Evolutionary conservation across 768 basidiomycete species (phyloP).

Genomic region (Suillus subalutaceus): DNA sequence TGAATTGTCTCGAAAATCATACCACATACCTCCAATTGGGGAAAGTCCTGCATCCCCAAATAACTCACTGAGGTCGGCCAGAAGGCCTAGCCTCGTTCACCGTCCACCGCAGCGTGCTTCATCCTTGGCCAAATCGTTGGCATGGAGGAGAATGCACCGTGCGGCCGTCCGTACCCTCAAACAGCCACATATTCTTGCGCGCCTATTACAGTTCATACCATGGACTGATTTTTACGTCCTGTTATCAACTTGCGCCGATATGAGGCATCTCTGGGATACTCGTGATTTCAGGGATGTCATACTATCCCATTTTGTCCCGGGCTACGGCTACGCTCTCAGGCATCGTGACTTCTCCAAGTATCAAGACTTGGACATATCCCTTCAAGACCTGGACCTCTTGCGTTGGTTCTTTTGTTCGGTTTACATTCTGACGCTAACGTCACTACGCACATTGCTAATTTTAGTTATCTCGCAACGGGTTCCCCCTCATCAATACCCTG

Average conservation of each 20-base stretch:
- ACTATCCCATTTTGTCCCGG: conserved; percentile 57
- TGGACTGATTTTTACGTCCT: conserved; percentile 48
- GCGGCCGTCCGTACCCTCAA: conserved; percentile 30
- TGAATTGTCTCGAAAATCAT: conserved; percentile 6
- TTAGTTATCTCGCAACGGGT: conserved; percentile 67
- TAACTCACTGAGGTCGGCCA: conserved; percentile 2
- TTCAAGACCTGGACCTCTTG: conserved; percentile 65
- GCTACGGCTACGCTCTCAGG: conserved; percentile 49
- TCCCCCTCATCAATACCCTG: conserved; percentile 71
- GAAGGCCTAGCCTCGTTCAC: conserved; percentile 7
- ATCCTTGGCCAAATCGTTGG: conserved; percentile 20
- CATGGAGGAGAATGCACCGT: conserved; percentile 33
- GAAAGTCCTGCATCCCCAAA: conserved; percentile 2
- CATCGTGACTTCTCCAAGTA: conserved; percentile 42
- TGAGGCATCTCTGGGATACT: conserved; percentile 36
- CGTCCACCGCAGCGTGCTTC: neutral
- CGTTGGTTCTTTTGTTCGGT: conserved; percentile 47
- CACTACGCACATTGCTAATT: conserved; percentile 9
- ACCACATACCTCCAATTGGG: neutral
- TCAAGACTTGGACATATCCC: conserved; percentile 52
- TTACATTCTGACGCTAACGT: conserved; percentile 14
- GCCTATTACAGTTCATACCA: conserved; percentile 32
- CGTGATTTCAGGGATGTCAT: conserved; percentile 41
- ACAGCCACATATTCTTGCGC: conserved; percentile 37
- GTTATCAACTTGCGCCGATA: conserved; percentile 36